phyloP scores from a whole-genome alignment of 2,329 filamentous ascomycete genomes.

The Cordyceps farinosa region DNA sequence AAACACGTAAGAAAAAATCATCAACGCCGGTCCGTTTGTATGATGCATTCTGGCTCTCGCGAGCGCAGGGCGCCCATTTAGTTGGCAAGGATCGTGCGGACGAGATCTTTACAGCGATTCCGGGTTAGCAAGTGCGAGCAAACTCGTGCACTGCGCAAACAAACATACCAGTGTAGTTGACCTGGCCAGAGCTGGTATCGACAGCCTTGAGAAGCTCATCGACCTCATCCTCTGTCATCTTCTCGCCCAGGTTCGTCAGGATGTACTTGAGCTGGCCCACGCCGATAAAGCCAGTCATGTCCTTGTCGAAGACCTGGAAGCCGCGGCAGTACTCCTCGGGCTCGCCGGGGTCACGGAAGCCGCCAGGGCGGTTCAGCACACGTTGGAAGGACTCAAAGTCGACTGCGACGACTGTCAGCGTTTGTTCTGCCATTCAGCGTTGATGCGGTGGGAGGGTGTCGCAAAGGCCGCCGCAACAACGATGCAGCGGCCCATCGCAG shows the following conservation, averaged over 20 bases:
- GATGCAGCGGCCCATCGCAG: slow-evolving; percentile 9
- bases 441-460: not conserved
- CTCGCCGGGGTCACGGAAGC: slow-evolving; percentile 96
- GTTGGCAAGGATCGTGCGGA: slow-evolving; percentile 83
- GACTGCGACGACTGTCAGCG: slow-evolving; percentile 51
- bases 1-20: slow-evolving; percentile 30
- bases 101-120: slow-evolving; percentile 58
- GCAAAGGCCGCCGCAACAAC: not conserved
- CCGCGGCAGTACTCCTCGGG: slow-evolving; percentile 97
- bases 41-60: slow-evolving; percentile 13
- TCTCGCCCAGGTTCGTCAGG: slow-evolving; percentile 95
- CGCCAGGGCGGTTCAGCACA: slow-evolving; percentile 93
- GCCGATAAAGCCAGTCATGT: slow-evolving; percentile 96
- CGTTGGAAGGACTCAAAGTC: slow-evolving; percentile 97
- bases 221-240: slow-evolving; percentile 98
- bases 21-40: slow-evolving; percentile 20
- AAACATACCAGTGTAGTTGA: slow-evolving; percentile 87
- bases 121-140: not conserved
- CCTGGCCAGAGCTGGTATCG: slow-evolving; percentile 91
- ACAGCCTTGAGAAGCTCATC: slow-evolving; percentile 98
- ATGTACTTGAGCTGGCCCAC: slow-evolving; percentile 98
- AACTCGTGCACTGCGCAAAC: not conserved
- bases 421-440: not conserved
- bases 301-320: slow-evolving; percentile 99
- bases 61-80: slow-evolving; percentile 37